Evolutionary conservation across 805 yeast species (phyloP), one percentile per base, ranked within the genome.

Genomic region (Metschnikowia kofuensis): DNA sequence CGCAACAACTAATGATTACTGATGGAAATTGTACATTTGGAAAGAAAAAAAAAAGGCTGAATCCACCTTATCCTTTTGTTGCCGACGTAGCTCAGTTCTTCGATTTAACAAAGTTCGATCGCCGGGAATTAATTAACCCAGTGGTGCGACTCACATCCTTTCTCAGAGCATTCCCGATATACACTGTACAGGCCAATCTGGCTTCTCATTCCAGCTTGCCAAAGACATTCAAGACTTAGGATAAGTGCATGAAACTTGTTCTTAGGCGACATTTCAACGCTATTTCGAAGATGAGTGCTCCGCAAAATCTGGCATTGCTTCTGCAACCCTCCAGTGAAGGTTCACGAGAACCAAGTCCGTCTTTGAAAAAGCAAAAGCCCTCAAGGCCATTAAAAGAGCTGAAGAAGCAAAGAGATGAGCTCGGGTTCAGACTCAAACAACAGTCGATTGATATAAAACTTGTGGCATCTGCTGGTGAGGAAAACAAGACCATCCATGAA

Each of bases 361-460:
- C 32, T 30, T 12, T 12, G 14, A 44, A 47, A 38, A 45, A 42
- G 10, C 45, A 15, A 13, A 48, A 45, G 35, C 41, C 47, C 5
- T 31, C 37, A 27, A 41, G 49, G 14, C 53, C 45, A 6, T 42
- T 34, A 10, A 42, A 52, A 11, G 58, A 55, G 7, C 51, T 49
- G 50, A 56, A 50, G 27, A 56, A 54, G 40, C 55, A 65, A 35
- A 55, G 78, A 37, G 83, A 79, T 52, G 63, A 62, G 28, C 62
- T 68, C 35, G 84, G 84, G 5, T 79, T 79, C 59, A 64, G 78
- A 34, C 54, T 78, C 55, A 70, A 70, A 44, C 67, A 69, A 50
- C 78, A 75, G 43, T 66, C 68, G 6, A 60, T 75, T 13, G 80
- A 76, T 52, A 78, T 79, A 36, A 57, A 59, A n/a, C 59, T 55